Evolutionary conservation across 23 red algal genomes (phyloP), one percentile per base, ranked within the genome.

Genomic region (Gracilariopsis chorda): DNA sequence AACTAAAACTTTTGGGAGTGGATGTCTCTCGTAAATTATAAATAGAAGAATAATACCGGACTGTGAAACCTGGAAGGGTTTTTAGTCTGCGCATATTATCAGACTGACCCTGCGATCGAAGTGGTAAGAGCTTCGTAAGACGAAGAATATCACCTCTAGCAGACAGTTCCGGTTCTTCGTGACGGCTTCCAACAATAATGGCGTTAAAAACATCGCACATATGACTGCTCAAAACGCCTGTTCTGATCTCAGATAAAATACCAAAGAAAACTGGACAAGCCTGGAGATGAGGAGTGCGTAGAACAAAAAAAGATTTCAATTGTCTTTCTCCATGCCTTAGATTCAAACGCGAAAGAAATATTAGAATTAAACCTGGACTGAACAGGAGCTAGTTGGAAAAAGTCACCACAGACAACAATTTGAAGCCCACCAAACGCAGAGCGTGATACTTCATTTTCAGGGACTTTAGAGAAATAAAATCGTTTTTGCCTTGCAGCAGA

Each of bases 391-490:
- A 87, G 62, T 51, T 87, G 83, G 27, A 87, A 76, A 87, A 87
- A 87, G 19, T 87, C 83, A 40, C 83, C 83, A 43, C 63, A 70
- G 0, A 70, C 34, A 51, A 87, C 74, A 10, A 87, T 63, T 35
- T 87, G 83, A 7, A 87, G 36, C 19, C 83, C 83, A 48, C 83
- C 83, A 76, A 87, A 87, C n/a, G n/a, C n/a, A n/a, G n/a, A n/a
- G n/a, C n/a, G n/a, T n/a, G n/a, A n/a, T n/a, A n/a, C n/a, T n/a
- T n/a, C n/a, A n/a, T n/a, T n/a, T n/a, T n/a, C n/a, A n/a, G n/a
- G 16, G 25, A 35, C 70, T n/a, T n/a, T n/a, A n/a, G n/a, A n/a
- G n/a, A n/a, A n/a, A n/a, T n/a, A n/a, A n/a, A n/a, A n/a, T n/a
- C n/a, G n/a, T n/a, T n/a, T n/a, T 9, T 35, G 30, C 6, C 70